Evolutionary conservation across 371 early-diverging fungal genomes (phyloP).

Genomic region (Amoeboaphelidium occidentale): DNA sequence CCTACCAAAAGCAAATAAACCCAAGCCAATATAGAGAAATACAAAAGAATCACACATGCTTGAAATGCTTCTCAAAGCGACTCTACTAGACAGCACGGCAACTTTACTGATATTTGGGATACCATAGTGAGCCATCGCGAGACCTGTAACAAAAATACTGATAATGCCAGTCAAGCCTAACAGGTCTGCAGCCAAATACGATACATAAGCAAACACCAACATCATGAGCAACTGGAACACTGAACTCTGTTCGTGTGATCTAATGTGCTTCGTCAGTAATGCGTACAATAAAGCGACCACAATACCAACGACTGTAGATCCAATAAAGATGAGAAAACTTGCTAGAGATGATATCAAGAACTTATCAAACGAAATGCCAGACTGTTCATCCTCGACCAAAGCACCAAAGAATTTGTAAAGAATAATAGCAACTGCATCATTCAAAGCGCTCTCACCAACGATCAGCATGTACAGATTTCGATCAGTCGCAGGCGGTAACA

Average conservation of each 20-base stretch:
- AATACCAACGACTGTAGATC: constrained; percentile 16
- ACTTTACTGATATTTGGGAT: constrained; percentile 13
- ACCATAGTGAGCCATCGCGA: constrained; percentile 25
- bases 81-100: constrained; percentile 11
- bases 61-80: constrained; percentile 15
- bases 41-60: constrained; percentile 21
- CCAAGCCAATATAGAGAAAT: constrained; percentile 24
- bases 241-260: constrained; percentile 10
- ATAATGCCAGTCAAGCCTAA: constrained; percentile 21
- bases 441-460: constrained; percentile 26
- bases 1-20: constrained; percentile 19
- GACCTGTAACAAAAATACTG: constrained; percentile 22
- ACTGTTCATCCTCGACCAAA: constrained; percentile 7
- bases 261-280: constrained; percentile 21
- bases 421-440: constrained; percentile 27
- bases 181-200: constrained; percentile 21
- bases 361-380: constrained; percentile 8
- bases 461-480: constrained; percentile 22
- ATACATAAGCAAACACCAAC: constrained; percentile 20
- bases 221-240: constrained; percentile 22
- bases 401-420: constrained; percentile 22
- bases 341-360: constrained; percentile 16
- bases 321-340: constrained; percentile 18
- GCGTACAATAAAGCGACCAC: constrained; percentile 16
- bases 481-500: constrained; percentile 20